Evolutionary conservation across 2,329 filamentous ascomycete genomes (phyloP), one percentile per base, ranked within the genome.

Genomic region (Tolypocladium album): DNA sequence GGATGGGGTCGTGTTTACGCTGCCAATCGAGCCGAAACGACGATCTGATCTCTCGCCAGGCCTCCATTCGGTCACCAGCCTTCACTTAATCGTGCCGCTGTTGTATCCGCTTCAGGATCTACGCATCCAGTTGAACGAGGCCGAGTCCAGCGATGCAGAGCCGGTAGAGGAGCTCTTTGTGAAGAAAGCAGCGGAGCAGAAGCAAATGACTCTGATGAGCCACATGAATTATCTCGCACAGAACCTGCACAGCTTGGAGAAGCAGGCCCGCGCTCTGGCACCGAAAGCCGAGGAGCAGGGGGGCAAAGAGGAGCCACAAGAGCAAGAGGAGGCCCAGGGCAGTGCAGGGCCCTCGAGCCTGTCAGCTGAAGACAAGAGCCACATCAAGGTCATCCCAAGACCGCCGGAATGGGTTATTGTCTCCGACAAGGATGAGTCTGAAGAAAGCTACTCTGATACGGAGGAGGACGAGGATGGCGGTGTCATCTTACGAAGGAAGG

Each of bases 171-270:
- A 81, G 58, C 77, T 86, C 0, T 94, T 93, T 66, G 75, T 79
- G 8, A 72, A 81, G 61, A 85, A 82, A 70, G 80, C 82, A 20
- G 73, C 72, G 34, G 77, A 83, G 58, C 81, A 85, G 65, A 78
- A 76, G 45, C 78, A 85, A 50, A 78, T 87, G 75, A 86, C 81
- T 12, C 72, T 94, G 59, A 88, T 88, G 75, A 87, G 84, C 61
- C 88, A 90, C 65, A 72, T 93, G 65, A 93, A 93, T 69, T 90
- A 87, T 67, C 75, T 93, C 9, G 79, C 84, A 2, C 85, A 88
- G 69, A 90, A 90, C 66, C 80, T 92, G 63, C 84, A 89, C 67
- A 72, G 75, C 2, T 76, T 93, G 67, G 86, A 84, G 17, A 87
- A 82, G 67, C 80, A 84, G 57, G 76, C 75, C 2, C 64, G 77